These are phyloP conservation scores for Euphorbia peplus DNA, from an alignment of 345 rosid species.

Conservation along the genomic window DNA sequence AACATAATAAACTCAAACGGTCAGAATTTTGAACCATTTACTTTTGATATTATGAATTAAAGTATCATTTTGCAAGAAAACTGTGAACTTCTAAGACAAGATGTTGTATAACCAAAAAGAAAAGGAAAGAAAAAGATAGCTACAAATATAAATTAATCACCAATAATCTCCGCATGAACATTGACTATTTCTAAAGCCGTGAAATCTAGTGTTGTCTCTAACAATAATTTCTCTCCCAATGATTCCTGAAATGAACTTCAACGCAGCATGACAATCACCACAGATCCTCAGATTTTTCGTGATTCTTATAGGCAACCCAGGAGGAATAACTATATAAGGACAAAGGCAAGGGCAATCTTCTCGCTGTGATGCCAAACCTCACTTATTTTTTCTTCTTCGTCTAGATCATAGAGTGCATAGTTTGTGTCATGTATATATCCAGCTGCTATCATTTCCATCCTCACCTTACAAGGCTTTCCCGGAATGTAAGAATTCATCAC, in stretches of 20 bases:
- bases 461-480: constrained; percentile 43
- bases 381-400: constrained; percentile 75
- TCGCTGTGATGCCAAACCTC: constrained; percentile 81
- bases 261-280: constrained; percentile 77
- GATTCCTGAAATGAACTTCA: constrained; percentile 61
- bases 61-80: too few relatives aligned
- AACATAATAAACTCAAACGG: too few relatives aligned
- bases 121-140: background rate
- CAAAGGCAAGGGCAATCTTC: constrained; percentile 84
- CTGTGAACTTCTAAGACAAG: too few relatives aligned
- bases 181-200: constrained; percentile 46
- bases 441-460: constrained; percentile 53
- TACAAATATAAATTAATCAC: constrained; percentile 28
- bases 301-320: constrained; percentile 66
- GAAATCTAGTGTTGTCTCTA: constrained; percentile 77
- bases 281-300: constrained; percentile 84
- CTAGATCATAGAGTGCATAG: constrained; percentile 67
- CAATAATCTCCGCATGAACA: constrained; percentile 79
- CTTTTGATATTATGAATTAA: too few relatives aligned
- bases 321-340: constrained; percentile 54
- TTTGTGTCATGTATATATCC: constrained; percentile 60
- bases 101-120: background rate
- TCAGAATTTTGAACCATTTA: too few relatives aligned
- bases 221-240: constrained; percentile 61
- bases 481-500: constrained; percentile 60